phyloP scores from a whole-genome alignment of 345 rosid species.

The Isatis tinctoria region DNA sequence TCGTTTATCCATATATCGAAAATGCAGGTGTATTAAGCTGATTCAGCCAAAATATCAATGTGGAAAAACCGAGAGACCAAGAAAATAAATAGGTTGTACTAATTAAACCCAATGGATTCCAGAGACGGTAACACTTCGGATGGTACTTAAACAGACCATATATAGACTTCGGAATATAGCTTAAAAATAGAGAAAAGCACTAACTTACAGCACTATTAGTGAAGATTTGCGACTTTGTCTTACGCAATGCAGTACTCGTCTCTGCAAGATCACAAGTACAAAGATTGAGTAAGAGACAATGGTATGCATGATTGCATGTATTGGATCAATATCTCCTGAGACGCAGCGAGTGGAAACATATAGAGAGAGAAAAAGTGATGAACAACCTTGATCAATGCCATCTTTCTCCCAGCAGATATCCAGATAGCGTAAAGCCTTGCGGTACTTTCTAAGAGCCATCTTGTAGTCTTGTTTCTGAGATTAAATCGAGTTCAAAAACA shows the following conservation, averaged over 20 bases:
- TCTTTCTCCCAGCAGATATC: slow-evolving; percentile 99
- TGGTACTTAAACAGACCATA: not conserved
- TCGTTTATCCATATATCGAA: not conserved
- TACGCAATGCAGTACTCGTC: slow-evolving; percentile 70
- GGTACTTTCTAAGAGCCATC: slow-evolving; percentile 93
- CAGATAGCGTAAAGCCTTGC: slow-evolving; percentile 79
- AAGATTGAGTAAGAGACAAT: not conserved
- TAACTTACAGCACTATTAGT: slow-evolving; percentile 85
- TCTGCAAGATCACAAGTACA: slow-evolving; percentile 41
- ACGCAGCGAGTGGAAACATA: not conserved
- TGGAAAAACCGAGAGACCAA: not conserved
- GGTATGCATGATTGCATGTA: not conserved
- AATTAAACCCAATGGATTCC: not conserved
- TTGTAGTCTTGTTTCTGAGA: slow-evolving; percentile 78
- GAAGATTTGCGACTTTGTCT: slow-evolving; percentile 83
- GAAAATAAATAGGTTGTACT: not conserved
- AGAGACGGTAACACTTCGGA: not conserved
- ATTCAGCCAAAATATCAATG: not conserved
- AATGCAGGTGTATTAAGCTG: not conserved
- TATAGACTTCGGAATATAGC: not conserved
- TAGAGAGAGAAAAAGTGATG: not conserved
- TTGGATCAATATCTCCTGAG: not conserved
- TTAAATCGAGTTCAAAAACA: not conserved
- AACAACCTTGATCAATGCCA: slow-evolving; percentile 81
- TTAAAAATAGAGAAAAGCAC: not conserved